phyloP scores from a whole-genome alignment of 192 early-diverging fungal species.

The Fimicolochytrium jonesii region DNA sequence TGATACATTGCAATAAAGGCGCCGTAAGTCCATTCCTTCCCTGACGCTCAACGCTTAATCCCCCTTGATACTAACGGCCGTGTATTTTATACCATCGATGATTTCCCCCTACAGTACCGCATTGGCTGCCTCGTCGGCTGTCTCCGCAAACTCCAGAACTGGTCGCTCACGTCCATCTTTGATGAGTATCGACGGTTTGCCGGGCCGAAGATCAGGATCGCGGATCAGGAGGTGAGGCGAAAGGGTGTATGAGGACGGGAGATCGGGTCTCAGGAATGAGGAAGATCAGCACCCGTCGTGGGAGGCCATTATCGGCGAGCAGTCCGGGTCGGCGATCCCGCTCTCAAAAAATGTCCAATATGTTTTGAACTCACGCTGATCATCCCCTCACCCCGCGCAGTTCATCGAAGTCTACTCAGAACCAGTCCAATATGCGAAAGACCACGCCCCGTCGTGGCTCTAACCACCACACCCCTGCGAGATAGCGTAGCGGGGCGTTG shows the following conservation, averaged over 20 bases:
- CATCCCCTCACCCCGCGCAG: background rate
- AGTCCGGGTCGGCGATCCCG: too few relatives aligned
- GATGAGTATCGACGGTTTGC: slow-evolving; percentile 95
- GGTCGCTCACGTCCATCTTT: slow-evolving; percentile 95
- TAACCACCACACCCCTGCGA: too few relatives aligned
- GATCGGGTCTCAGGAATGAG: too few relatives aligned
- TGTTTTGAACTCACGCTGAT: background rate
- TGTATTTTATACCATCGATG: too few relatives aligned
- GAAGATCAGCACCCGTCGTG: too few relatives aligned
- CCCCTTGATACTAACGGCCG: too few relatives aligned
- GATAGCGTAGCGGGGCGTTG: too few relatives aligned
- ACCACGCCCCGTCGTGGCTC: slow-evolving; percentile 34
- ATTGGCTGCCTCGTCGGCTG: slow-evolving; percentile 95
- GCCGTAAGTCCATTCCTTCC: slow-evolving; percentile 51
- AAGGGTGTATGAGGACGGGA: too few relatives aligned
- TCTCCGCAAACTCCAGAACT: slow-evolving; percentile 88
- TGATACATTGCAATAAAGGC: slow-evolving; percentile 98
- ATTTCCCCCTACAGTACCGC: slow-evolving; percentile 60
- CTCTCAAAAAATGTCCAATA: too few relatives aligned
- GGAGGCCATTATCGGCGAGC: too few relatives aligned
- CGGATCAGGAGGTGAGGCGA: slow-evolving; percentile 88
- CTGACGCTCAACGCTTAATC: too few relatives aligned
- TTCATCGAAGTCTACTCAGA: slow-evolving; percentile 44
- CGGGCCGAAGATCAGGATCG: slow-evolving; percentile 79
- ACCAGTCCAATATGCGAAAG: slow-evolving; percentile 25